Percentiles rank a stretch among this genome's conserved stretches.
Evolutionary conservation across 225 moss, liverwort and hornwort genomes (phyloP).

Genomic region (Physcomitrellopsis africana): DNA sequence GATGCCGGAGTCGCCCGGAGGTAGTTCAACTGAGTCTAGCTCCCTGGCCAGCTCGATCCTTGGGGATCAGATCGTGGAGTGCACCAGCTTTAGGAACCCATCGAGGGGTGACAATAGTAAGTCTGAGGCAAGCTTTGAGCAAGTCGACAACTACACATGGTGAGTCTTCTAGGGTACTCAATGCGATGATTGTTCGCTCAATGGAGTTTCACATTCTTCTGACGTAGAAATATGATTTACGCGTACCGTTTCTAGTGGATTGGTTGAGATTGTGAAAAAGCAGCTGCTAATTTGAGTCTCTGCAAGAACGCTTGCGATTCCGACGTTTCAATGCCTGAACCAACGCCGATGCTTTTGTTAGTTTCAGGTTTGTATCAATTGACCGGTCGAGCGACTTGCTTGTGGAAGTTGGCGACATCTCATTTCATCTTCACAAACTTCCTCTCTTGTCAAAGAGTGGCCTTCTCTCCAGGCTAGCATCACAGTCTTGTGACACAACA

Average conservation of each 20-base stretch:
- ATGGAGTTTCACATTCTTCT: no score
- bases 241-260: no score
- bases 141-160: constrained; percentile 44
- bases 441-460: constrained; percentile 66
- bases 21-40: constrained; percentile 47
- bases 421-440: constrained; percentile 83
- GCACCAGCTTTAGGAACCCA: constrained; percentile 24
- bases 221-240: no score
- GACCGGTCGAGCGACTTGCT: constrained; percentile 68
- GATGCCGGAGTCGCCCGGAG: constrained; percentile 33
- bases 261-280: no score
- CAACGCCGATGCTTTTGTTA: constrained; percentile 10
- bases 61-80: constrained; percentile 45
- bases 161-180: constrained; percentile 14
- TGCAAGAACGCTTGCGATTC: background rate
- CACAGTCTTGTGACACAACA: constrained; percentile 55
- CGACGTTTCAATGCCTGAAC: background rate
- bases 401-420: constrained; percentile 76
- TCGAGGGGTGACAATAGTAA: constrained; percentile 9
- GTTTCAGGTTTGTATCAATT: constrained; percentile 47
- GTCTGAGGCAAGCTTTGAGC: constrained; percentile 30
- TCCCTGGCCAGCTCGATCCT: constrained; percentile 30
- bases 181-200: background rate
- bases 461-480: constrained; percentile 62
- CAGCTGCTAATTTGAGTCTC: no score